Conservation (phyloP, 441 rosid species). For the Mallotus japonicus region DNA sequence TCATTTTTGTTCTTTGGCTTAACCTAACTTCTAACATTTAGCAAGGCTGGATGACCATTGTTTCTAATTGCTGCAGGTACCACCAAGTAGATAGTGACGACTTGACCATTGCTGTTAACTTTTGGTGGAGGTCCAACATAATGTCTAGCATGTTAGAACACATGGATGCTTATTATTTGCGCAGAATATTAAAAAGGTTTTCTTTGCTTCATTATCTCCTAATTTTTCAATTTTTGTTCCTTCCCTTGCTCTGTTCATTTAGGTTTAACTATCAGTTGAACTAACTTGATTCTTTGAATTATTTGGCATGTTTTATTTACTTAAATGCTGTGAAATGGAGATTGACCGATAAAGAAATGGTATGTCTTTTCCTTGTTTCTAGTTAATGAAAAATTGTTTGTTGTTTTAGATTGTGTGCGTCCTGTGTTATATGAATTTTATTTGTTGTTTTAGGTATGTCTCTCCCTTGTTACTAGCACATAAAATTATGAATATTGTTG, state of each 20-base stretch:
- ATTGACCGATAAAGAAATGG: constrained; percentile 87
- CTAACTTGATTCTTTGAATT: constrained; percentile 34
- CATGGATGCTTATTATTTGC: constrained; percentile 90
- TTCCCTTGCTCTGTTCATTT: constrained; percentile 1
- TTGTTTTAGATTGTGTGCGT: constrained; percentile 9
- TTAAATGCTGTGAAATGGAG: constrained; percentile 37
- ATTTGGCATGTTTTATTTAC: constrained; percentile 24
- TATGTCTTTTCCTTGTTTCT: constrained; percentile 33
- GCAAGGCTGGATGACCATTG: constrained; percentile 25
- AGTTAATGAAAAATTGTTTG: background rate
- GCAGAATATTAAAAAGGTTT: constrained; percentile 74
- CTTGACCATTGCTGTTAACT: constrained; percentile 80
- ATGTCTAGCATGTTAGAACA: constrained; percentile 68
- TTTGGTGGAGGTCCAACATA: constrained; percentile 83
- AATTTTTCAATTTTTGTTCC: background rate
- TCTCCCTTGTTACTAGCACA: background rate
- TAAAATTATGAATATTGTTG: background rate
- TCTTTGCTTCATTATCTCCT: constrained; percentile 16
- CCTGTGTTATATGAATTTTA: background rate
- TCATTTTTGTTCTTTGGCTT: constrained; percentile 4
- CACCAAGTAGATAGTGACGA: constrained; percentile 86
- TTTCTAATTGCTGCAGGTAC: constrained; percentile 54
- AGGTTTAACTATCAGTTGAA: constrained; percentile 11
- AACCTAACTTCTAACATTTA: constrained; percentile 10
- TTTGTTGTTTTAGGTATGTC: constrained; percentile 2